Base-by-base conservation (phyloP, 345 rosid species). In the Salix arbutifolia region DNA sequence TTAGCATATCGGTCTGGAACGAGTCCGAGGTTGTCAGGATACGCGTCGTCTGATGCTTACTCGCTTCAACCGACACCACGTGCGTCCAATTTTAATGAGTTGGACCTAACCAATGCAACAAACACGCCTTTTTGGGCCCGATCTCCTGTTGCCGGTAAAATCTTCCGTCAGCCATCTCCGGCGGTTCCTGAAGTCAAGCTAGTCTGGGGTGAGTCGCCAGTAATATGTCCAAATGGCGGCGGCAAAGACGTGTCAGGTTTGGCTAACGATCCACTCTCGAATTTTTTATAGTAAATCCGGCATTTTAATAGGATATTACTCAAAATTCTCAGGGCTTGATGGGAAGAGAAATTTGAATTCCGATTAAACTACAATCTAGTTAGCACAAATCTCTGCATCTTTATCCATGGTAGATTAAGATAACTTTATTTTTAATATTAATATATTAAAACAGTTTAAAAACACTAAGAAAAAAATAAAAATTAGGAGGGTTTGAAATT, bases 11-110 rank as follows among this genome's bases (percentile, higher is more conserved):
- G 91, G 52, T 83, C 90, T 58, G 86, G 79, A 4, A 53, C 81
- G 37, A 88, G 88, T 73, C 89, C 88, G 8, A 81, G 96, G 69
- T 73, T 90, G 66, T 90, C 92, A 0, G 93, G 92, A 6, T 91
- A 91, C 66, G 92, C 91, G 17, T 91, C 97, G 2, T 91, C 94
- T 1, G 97, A 91, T 70, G 94, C 92, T 30, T 91, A 91, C 84
- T 91, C 94, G 1, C 79, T 88, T 73, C 91, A 88, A 70, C 89
- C 88, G 25, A 82, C 87, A 19, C 81, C 91, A 19, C 84, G 91
- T 9, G 88, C 88, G 6, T 88, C 91, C 2, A 88, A 88, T 8
- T 86, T 86, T 62, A 88, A 88, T 10, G 91, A 88, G 65, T 50
- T 86, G 83, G 91, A 88, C 67, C 70, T 70, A 35, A 79, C 66